Evolutionary conservation across 2,329 filamentous ascomycete genomes (phyloP), one percentile per base, ranked within the genome.

Genomic region (Ophiostoma piceae): DNA sequence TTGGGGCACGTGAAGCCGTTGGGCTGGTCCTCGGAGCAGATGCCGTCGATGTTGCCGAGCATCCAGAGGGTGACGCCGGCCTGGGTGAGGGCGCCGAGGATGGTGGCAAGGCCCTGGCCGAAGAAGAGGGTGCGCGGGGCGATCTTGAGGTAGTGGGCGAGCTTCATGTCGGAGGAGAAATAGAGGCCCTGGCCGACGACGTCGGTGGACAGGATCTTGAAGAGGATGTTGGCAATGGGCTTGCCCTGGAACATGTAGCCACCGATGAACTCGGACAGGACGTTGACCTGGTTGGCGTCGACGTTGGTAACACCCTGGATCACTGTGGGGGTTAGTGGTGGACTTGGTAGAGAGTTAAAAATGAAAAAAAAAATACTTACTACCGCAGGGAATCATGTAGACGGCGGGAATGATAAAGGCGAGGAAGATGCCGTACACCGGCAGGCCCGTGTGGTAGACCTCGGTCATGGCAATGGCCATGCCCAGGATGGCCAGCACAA

Each of bases 241-340:
- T 84, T 84, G 39, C 83, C 83, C 37, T 22, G 82, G 80, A 11
- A 84, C 80, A 72, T 78, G 81, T 81, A 82, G n/a, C 84, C 84
- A 68, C 82, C 83, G 60, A 85, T 82, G 57, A 85, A 83, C 75
- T 85, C 83, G 54, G 83, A 82, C 8, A 86, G 77, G 3, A 85
- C 83, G 73, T 85, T 84, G 54, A 85, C 43, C 19, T 47, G 78
- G 2, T 80, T 84, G 6, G 84, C 82, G 72, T 84, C 81, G 51
- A 84, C 79, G 69, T 83, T 83, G 1, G 83, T 85, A 78, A 84
- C 85, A 83, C 82, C 75, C 82, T 82, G 75, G 85, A 81, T 47
- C 43, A 47, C 43, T 47, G 6, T 5, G 7, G 43, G 16, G 5
- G 43, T 47, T 47, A 47, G 43, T 8, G 19, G 43, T 7, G 16